These are phyloP conservation scores for Teratosphaeria gauchensis DNA, from an alignment of 2,329 filamentous ascomycete species.

Conservation along the genomic window DNA sequence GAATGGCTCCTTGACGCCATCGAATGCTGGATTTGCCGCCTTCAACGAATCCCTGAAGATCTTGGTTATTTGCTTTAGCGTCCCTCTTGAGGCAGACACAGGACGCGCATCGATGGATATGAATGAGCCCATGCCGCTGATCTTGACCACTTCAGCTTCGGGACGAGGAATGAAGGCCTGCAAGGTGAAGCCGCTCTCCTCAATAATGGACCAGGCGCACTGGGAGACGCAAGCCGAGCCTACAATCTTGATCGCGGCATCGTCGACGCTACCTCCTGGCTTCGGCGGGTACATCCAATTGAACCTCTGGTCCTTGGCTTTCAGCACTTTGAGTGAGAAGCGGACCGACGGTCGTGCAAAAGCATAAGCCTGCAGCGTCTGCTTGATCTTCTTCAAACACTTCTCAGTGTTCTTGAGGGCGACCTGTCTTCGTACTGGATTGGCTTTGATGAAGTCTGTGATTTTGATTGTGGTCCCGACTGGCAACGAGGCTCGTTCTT, in stretches of 20 bases:
- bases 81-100: slow-evolving; percentile 45
- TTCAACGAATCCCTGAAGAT: slow-evolving; percentile 45
- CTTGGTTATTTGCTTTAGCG: slow-evolving; percentile 49
- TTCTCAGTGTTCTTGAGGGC: slow-evolving; percentile 50
- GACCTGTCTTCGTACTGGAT: slow-evolving; percentile 55
- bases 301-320: slow-evolving; percentile 40
- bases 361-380: slow-evolving; percentile 54
- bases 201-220: slow-evolving; percentile 37
- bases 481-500: slow-evolving; percentile 43
- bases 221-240: slow-evolving; percentile 47
- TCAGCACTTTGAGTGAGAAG: slow-evolving; percentile 51
- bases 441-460: slow-evolving; percentile 46
- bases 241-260: slow-evolving; percentile 53
- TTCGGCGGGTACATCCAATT: slow-evolving; percentile 57
- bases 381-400: slow-evolving; percentile 48
- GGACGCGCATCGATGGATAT: slow-evolving; percentile 62
- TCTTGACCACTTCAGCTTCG: slow-evolving; percentile 32
- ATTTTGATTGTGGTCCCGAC: slow-evolving; percentile 61
- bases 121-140: slow-evolving; percentile 41
- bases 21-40: slow-evolving; percentile 14
- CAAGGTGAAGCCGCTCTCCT: slow-evolving; percentile 37
- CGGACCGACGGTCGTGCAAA: slow-evolving; percentile 55
- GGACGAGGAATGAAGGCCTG: slow-evolving; percentile 50
- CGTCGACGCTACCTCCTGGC: slow-evolving; percentile 39
- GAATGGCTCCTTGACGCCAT: slow-evolving; percentile 45